Evolutionary conservation across 2,329 filamentous ascomycete species (phyloP), one percentile per base, ranked within the genome.

Genomic region (Trichoderma hamatum): DNA sequence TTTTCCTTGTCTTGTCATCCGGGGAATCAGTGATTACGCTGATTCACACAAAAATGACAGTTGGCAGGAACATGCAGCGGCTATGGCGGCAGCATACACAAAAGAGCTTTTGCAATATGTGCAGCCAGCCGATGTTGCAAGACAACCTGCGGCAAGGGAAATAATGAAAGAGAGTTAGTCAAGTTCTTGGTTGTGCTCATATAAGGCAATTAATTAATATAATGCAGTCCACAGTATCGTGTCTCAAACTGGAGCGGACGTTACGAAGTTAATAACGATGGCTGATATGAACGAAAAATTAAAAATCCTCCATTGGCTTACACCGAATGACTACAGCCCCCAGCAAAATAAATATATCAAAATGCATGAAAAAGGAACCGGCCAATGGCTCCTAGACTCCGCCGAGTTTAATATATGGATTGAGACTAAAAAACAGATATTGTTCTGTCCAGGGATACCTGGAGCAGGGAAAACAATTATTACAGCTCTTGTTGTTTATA

Each of bases 41-140:
- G 80, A 82, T 67, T 76, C 73, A 0, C 78, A 81, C 61, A 82
- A 82, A 70, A 78, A 76, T 39, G 75, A 81, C 5, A n/a, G 6
- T 7, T 81, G 79, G 79, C 76, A 80, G 26, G 32, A 43, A 0
- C 79, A 80, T 70, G 80, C 80, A 0, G 76, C 80, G 0, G 73
- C 72, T 0, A 75, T 75, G 0, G 79, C 80, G 0, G 78, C 79
- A 0, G 77, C 75, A 7, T 75, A 61, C 46, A 72, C 71, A 1
- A 73, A 72, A 4, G 74, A 73, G 60, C 69, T 75, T 1, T 67
- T 75, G 2, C 46, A 55, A 13, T 56, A 24, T 36, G 30, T 67
- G 9, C 36, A 26, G 0, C 39, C 10, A 9, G n/a, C 3, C 7
- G 54, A 51, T 11, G 36, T 67, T 7, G 16, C 59, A 43, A 9